These are phyloP conservation scores for Pseudonectria buxi DNA, from an alignment of 2,329 filamentous ascomycete species.

Conservation along the genomic window DNA sequence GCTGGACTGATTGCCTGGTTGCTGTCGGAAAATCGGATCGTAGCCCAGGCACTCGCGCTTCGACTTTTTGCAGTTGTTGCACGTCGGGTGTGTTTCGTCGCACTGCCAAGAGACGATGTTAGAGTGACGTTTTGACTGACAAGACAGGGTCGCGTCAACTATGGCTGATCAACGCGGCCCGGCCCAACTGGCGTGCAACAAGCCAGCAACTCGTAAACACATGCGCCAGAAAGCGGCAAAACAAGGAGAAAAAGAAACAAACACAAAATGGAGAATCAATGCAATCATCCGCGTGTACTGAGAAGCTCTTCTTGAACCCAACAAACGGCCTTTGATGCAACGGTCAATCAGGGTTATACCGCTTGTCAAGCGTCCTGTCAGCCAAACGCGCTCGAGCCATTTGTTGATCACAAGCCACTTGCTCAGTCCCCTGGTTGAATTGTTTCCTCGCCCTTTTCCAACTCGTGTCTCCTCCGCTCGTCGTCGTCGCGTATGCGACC, in stretches of 20 bases:
- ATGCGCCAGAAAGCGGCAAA: background rate
- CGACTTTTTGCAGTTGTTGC: constrained; percentile 83
- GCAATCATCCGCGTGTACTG: too few species aligned
- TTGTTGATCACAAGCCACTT: constrained; percentile 9
- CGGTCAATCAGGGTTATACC: background rate
- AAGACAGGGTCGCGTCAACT: constrained; percentile 14
- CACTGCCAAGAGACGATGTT: constrained; percentile 53
- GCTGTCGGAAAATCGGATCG: constrained; percentile 78
- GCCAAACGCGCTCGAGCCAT: background rate
- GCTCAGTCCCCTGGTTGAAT: constrained; percentile 6
- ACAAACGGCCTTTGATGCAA: too few species aligned
- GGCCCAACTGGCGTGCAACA: background rate
- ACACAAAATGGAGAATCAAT: too few species aligned
- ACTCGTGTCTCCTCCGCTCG: background rate
- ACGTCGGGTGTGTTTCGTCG: constrained; percentile 90
- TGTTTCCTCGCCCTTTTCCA: constrained; percentile 5
- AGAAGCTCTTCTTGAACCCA: too few species aligned
- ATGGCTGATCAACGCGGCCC: background rate
- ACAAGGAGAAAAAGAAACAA: constrained; percentile 1
- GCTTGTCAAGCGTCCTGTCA: too few species aligned
- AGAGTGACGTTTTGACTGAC: constrained; percentile 14
- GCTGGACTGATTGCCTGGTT: constrained; percentile 65
- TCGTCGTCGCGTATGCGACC: too few species aligned
- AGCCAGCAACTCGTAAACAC: too few species aligned
- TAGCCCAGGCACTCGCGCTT: constrained; percentile 83